phyloP scores from a whole-genome alignment of 352 stramenopile genomes.

The Paralagenidium karlingii region DNA sequence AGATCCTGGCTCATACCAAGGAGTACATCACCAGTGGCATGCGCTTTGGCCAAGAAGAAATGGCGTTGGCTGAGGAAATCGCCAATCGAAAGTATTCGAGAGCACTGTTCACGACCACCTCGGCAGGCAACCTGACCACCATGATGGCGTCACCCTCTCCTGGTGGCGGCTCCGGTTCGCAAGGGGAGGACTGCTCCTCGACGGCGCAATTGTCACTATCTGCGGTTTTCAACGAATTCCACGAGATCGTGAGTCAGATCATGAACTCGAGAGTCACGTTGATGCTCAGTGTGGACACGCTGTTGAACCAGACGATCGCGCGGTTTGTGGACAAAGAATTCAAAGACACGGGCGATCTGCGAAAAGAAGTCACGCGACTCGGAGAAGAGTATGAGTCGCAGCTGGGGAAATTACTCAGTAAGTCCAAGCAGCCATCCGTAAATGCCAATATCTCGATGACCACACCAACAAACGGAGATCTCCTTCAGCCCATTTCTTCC shows the following conservation, averaged over 20 bases:
- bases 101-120: slow-evolving; percentile 80
- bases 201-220: too few relatives aligned
- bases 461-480: neutral
- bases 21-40: slow-evolving; percentile 60
- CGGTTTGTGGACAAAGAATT: slow-evolving; percentile 63
- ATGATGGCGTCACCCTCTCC: too few relatives aligned
- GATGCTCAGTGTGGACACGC: slow-evolving; percentile 62
- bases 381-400: slow-evolving; percentile 74
- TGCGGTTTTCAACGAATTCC: slow-evolving; percentile 70
- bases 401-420: slow-evolving; percentile 67
- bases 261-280: slow-evolving; percentile 77
- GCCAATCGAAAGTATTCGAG: slow-evolving; percentile 64
- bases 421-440: slow-evolving; percentile 26
- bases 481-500: slow-evolving; percentile 1
- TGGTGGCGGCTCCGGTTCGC: slow-evolving; percentile 44
- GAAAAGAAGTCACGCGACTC: slow-evolving; percentile 48
- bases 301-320: slow-evolving; percentile 51
- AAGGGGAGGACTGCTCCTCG: too few relatives aligned
- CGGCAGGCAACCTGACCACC: slow-evolving; percentile 6
- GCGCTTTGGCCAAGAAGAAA: slow-evolving; percentile 58
- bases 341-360: slow-evolving; percentile 52
- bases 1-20: slow-evolving; percentile 56
- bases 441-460: too few relatives aligned
- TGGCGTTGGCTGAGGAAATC: slow-evolving; percentile 51
- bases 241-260: slow-evolving; percentile 68